Base-by-base conservation (phyloP, 2,329 filamentous ascomycete genomes). In the Phialocephala subalpina region DNA sequence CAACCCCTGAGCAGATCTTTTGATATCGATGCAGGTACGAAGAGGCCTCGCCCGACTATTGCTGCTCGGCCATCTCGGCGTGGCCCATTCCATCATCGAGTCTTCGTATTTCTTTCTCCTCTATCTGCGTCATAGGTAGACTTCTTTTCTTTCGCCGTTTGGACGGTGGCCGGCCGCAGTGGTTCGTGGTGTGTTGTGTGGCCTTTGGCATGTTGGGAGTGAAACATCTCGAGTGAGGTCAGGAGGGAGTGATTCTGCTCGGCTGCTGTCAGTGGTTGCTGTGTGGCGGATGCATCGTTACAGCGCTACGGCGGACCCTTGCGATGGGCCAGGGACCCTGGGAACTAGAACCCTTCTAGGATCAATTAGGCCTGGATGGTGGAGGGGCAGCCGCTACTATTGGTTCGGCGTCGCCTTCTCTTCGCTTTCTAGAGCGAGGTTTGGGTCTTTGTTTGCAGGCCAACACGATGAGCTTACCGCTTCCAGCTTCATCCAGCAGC, bases 11-110 rank as follows among this genome's bases (percentile, higher is more conserved):
- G 52, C 25, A 14, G 55, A 57, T 57, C 55, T 11, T 11, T 2
- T 35, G 33, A 40, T 38, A 40, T 36, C 20, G 55, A 57, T 38
- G 55, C 55, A 57, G 55, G 55, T 57, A 57, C 55, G 27, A 38
- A n/a, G 52, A 35, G 25, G 52, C 29, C 5, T 11, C 3, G 9
- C 29, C 33, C 7, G 20, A 25, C 7, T 22, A 38, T 20, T 25
- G 29, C 18, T 16, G 14, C 27, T 35, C 7, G 52, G 25, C 52
- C 25, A 14, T 20, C 29, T 35, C 14, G 45, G 45, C 38, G 12
- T 14, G 38, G 38, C 38, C 47, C 11, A 20, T 14, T 29, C 25
- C 11, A 35, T 35, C 27, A 16, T 33, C 22, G 27, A 33, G 14
- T 56, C 18, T 35, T 20, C 35, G n/a, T 27, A 53, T 35, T 56